A percentile compares a stretch with the other conserved stretches of the same genome.
Conservation (phyloP, 306 rosid genomes). For the Fagus crenata region DNA sequence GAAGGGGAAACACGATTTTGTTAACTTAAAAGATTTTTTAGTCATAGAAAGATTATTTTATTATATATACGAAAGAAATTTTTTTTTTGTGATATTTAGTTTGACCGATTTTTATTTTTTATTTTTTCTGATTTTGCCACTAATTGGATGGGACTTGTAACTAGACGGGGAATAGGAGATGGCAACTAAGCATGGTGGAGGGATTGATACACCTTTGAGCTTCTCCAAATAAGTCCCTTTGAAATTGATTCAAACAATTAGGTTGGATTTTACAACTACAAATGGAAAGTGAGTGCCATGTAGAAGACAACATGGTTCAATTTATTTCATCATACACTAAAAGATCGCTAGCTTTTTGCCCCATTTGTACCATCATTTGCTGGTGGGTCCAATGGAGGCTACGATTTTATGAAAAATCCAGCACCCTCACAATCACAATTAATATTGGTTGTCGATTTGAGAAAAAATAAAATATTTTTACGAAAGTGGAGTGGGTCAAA, state of each 20-base stretch:
- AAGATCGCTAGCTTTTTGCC: slow-evolving; percentile 36
- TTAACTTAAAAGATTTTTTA: too few species aligned
- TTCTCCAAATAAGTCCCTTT: neutral
- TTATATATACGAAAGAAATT: too few species aligned
- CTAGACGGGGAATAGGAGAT: neutral
- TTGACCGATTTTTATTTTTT: too few species aligned
- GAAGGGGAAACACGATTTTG: too few species aligned
- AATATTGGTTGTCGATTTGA: too few species aligned
- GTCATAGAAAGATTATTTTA: too few species aligned
- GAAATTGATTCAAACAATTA: neutral
- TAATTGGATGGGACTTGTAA: too few species aligned
- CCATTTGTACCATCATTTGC: slow-evolving; percentile 26
- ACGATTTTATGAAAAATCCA: slow-evolving; percentile 18
- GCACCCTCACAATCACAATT: too few species aligned
- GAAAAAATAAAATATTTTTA: too few species aligned
- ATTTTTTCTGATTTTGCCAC: too few species aligned
- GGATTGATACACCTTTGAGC: slow-evolving; percentile 5
- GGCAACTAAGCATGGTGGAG: slow-evolving; percentile 16
- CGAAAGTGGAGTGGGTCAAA: too few species aligned
- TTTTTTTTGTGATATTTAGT: too few species aligned
- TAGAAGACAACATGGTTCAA: slow-evolving; percentile 22
- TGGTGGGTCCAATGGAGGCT: slow-evolving; percentile 32
- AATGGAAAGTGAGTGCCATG: slow-evolving; percentile 42
- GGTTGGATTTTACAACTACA: slow-evolving; percentile 24
- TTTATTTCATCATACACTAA: slow-evolving; percentile 46